Base-by-base conservation (phyloP, 176 grass and related monocot species). In the Carex pumila region DNA sequence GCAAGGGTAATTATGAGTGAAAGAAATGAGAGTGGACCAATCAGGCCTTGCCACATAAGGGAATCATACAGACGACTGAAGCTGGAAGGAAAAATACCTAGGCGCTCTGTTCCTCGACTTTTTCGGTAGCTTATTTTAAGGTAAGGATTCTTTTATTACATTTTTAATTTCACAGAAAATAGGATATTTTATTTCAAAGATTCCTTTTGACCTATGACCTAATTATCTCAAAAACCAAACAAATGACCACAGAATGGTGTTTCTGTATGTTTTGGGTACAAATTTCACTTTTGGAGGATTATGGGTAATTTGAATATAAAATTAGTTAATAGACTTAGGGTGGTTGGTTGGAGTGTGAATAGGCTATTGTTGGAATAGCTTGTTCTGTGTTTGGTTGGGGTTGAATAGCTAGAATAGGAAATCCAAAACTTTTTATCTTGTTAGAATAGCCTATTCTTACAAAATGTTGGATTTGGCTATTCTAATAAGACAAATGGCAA, bases 41-140 rank as follows among this genome's bases (percentile, higher is more conserved):
- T 99, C 85, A 95, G 93, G 72, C 96, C 96, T 69, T 98, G 93
- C 86, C 96, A 98, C 71, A 90, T 98, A 56, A 92, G 96, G 81
- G 91, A 98, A 93, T 87, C 96, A 21, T 98, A 89, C 71, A 86
- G 96, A 90, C 89, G 93, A 88, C 36, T 98, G 80, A 98, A 95
- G 85, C 91, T 98, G 31, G 96, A 98, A 91, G 96, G 96, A 53
- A 98, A 98, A 81, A 92, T 98, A 83, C 93, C 91, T 3, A 87
- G 85, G 52, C 85, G 86, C 49, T 93, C 96, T 41, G 89, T 98
- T 79, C 96, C 93, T 54, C 85, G 89, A 60, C 96, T 99, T 81
- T 99, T 99, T 64, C 89, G 88, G 18, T 99, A 95, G 87, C 50
- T 78, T 78, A 19, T 55, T 54, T 78, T 56, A 34, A 34, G 73